These are phyloP conservation scores for Astragalus membranaceus DNA, from an alignment of 306 rosid species.

Conservation along the genomic window DNA sequence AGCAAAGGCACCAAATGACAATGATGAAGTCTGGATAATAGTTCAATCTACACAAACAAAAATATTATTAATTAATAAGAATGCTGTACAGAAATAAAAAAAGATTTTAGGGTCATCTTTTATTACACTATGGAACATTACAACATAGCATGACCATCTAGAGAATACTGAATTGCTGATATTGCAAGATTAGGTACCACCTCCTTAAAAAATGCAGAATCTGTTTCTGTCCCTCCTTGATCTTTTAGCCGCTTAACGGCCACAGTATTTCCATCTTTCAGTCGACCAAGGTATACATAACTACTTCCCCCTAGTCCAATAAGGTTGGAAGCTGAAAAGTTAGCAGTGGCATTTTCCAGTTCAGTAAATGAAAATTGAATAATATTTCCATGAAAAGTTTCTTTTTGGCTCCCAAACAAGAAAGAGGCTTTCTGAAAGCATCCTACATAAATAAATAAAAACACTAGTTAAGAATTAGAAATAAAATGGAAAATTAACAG, in stretches of 20 bases:
- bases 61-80: neutral
- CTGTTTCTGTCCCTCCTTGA: constrained; percentile 70
- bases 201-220: constrained; percentile 71
- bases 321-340: constrained; percentile 72
- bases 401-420: constrained; percentile 46
- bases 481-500: neutral
- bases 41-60: constrained; percentile 60
- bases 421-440: constrained; percentile 69
- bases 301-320: constrained; percentile 95
- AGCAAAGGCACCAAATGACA: constrained; percentile 92
- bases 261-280: constrained; percentile 62
- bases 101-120: neutral
- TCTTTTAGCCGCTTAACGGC: constrained; percentile 81
- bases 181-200: constrained; percentile 34
- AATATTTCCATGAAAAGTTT: constrained; percentile 52
- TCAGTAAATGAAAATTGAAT: constrained; percentile 69
- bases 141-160: neutral
- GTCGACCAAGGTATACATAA: constrained; percentile 72
- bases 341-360: constrained; percentile 78
- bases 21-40: constrained; percentile 87
- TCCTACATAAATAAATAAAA: constrained; percentile 38
- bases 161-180: constrained; percentile 12
- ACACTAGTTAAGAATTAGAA: neutral
- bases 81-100: neutral
- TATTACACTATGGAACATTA: neutral